Base-by-base conservation (phyloP, 2,329 filamentous ascomycete genomes). In the Dactylellina parvicollis region DNA sequence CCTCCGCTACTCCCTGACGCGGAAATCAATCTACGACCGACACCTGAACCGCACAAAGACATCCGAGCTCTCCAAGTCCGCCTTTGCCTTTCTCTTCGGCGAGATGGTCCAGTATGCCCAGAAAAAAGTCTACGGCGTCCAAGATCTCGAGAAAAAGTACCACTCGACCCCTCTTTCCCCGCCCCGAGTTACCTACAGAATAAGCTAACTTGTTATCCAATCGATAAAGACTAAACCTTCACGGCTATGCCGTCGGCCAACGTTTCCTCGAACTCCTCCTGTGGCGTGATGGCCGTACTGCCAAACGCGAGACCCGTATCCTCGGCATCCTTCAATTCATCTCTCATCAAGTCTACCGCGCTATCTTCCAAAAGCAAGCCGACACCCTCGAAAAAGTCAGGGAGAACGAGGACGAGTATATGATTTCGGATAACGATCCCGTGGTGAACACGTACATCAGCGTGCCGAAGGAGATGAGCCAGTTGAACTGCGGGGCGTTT, bases 341-440 rank as follows among this genome's bases (percentile, higher is more conserved):
- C 81, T 95, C 96, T 80, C 92, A 92, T 75, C 90, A 90, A 62
- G 85, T 97, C 62, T 99, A 94, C 91, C 88, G 90, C 76, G 91
- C 96, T 81, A 90, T 99, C 52, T 99, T 99, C 81, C 89, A 88
- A 36, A 90, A 94, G 0, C 89, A 93, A 64, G 95, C 95, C 26
- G 94, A 98, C 82, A 90, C 92, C 16, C 88, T 99, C 69, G 95
- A 99, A 83, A 93, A 95, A 82, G 92, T 89, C 70, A 88, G 88
- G 60, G 87, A 89, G 59, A 94, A 92, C 57, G 89, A 92, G 7
- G 92, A 95, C 77, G 94, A 98, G 83, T 99, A 98, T 84, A 98
- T 99, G 94, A 95, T 99, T 78, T 92, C 93, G 78, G 95, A 99
- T 83, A 98, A 99, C 82, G 95, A 98, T 80, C 95, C 95, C 20